Evolutionary conservation across 208 protist species (phyloP), one percentile per base, ranked within the genome.

Genomic region (Leptomonas pyrrhocoris): DNA sequence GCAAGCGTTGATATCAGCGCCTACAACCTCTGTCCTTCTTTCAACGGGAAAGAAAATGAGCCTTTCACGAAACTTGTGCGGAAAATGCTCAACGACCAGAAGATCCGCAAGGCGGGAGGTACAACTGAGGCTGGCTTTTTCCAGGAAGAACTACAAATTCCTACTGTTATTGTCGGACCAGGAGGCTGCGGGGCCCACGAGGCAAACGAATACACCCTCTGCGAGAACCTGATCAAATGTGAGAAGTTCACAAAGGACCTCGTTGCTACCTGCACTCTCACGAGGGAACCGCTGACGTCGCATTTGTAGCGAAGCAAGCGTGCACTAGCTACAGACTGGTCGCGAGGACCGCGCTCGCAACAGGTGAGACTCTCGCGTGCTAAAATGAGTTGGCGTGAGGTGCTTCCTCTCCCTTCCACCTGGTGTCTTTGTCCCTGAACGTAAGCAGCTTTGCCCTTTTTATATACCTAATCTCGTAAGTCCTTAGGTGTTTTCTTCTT

Each of bases 51-150:
- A 9, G 72, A 86, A 23, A 67, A 69, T 2, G 38, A 77, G 46
- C 54, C 73, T 0, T 92, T 87, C 74, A 79, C 65, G 15, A 43
- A 79, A 31, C 45, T 85, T 1, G 53, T 76, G 9, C 71, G 79
- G 36, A 25, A 57, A 34, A 16, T 74, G 28, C 57, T 60, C 19
- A 46, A 60, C 5, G 25, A 54, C 56, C 23, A 28, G 23, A 48
- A 67, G 18, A 27, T 62, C 9, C 51, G 54, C 7, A 74, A 77
- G 38, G 67, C 76, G 18, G 73, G 34, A 0, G 79, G 77, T 25
- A 66, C 42, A 12, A 85, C 86, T 0, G 80, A 88, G 42, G 74
- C 38, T 27, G 86, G 82, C 19, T 77, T 85, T 34, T 92, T 85
- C 60, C 80, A 88, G 42, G 71, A 73, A 23, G 43, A 83, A 3